Evolutionary conservation across 495 filamentous ascomycete genomes (phyloP), one percentile per base, ranked within the genome.

Genomic region (Hypomontagnella monticulosa): DNA sequence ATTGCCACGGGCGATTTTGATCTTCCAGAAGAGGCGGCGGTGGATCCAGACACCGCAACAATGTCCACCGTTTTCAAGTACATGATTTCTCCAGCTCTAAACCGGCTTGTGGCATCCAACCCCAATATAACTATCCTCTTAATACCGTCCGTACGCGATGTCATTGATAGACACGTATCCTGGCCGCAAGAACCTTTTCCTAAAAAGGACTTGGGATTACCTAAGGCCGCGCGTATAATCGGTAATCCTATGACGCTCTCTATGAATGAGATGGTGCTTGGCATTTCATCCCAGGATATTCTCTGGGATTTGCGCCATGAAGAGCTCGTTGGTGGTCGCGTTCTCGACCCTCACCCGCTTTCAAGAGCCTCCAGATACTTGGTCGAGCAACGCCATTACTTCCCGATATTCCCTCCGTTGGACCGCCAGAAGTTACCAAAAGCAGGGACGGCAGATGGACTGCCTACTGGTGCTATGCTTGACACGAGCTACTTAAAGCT

Each of bases 1-100:
- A 83, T 99, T 48, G 88, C 90, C 53, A 84, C 88, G 1, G 95
- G 95, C 16, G 93, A 97, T 70, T 96, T 97, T 68, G 93, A 97
- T 67, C 84, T 97, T 19, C 93, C 92, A 4, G 86, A 91, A 3
- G 85, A 89, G 55, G 78, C 87, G n/a, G 44, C 68, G 11, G 76
- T 87, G 49, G 87, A 93, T 38, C 87, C 89, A 0, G 91, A 94
- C 71, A 87, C 86, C 2, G 88, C 87, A 6, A 96, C 92, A 7
- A 83, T 99, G 65, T 80, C 86, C 9, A 91, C 91, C 30, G 83
- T 94, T 18, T 99, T 99, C 82, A 87, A 90, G 42, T 84, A 92
- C 72, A 82, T 89, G 59, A 89, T 97, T 70, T 84, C 88, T 9
- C 77, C 85, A 2, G 85, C 87, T 0, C 77, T 97, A 5, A 83